Base-by-base conservation (phyloP, 805 yeast genomes). In the Ogataea populi-albae region DNA sequence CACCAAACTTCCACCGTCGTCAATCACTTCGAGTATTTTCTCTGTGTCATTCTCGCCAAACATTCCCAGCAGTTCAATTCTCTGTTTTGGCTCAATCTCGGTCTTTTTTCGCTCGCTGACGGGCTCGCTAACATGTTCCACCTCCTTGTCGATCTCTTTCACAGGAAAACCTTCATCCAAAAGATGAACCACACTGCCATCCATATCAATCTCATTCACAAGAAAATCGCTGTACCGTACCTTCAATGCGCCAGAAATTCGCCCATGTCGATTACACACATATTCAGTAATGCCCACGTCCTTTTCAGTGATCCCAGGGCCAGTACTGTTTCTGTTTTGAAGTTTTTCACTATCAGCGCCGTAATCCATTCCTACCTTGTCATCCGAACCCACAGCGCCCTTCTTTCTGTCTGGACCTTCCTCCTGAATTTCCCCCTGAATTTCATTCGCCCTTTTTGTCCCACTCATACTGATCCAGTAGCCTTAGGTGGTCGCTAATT, bases 211-310 rank as follows among this genome's bases (percentile, higher is more conserved):
- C 60, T 93, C 99, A 60, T 88, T 86, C 29, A 93, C 99, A 55
- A 86, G 71, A 57, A 93, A 93, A 57, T 93, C 99, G 9, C 95
- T 81, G 61, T 88, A 89, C 43, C 96, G 69, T 54, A 86, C 95
- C 59, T 93, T 93, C 50, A 93, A 68, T 10, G 73, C 70, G 3
- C 98, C 98, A 12, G 59, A 57, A 45, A 93, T 86, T 3, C 96
- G 95, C 7, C 68, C 59, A 17, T 67, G 50, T 4, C 65, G 69
- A 2, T 67, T 56, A 31, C 77, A 75, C 23, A 87, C 62, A 50
- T 66, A 89, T 34, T 76, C 75, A 1, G 86, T 79, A 45, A 93
- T 91, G 5, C 98, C 98, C 7, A 93, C 98, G 57, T 88, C 94
- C 2, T 46, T 23, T 55, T 89, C 96, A 34, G 69, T 72, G 31